Evolutionary conservation across 345 rosid species (phyloP).

Genomic region (Bruguiera gymnorhiza): DNA sequence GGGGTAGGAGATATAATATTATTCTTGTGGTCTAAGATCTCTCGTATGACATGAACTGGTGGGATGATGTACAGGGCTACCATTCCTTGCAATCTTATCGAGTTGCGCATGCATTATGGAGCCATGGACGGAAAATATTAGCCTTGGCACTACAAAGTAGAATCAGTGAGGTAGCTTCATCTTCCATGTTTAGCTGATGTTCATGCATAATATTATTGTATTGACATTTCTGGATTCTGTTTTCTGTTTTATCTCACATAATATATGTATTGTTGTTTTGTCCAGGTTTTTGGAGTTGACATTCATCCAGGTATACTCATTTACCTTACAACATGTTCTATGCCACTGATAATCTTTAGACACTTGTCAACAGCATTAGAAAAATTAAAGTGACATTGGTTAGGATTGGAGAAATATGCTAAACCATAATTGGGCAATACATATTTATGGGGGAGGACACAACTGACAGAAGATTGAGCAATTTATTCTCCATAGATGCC

Average conservation of each 20-base stretch:
- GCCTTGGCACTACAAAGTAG: conserved; percentile 85
- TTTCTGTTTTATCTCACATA: conserved; percentile 4
- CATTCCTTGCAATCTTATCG: conserved; percentile 79
- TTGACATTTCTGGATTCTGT: background rate
- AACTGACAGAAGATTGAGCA: background rate
- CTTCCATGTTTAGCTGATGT: background rate
- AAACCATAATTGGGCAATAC: no score
- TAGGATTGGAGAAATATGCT: background rate
- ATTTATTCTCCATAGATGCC: background rate
- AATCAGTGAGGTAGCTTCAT: conserved; percentile 68
- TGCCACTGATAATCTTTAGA: background rate
- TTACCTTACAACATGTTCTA: background rate
- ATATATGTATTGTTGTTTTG: conserved; percentile 6
- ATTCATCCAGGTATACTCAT: conserved; percentile 81
- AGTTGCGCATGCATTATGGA: conserved; percentile 86
- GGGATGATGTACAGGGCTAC: conserved; percentile 54
- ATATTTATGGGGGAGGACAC: background rate
- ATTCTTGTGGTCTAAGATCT: background rate
- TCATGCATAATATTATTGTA: background rate
- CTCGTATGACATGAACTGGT: background rate
- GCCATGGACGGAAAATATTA: conserved; percentile 65
- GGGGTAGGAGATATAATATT: no score
- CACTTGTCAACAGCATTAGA: background rate
- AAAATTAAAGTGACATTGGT: background rate
- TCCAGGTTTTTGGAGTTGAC: conserved; percentile 88